Conservation (phyloP, 306 rosid genomes). For the Calophaca sinica region DNA sequence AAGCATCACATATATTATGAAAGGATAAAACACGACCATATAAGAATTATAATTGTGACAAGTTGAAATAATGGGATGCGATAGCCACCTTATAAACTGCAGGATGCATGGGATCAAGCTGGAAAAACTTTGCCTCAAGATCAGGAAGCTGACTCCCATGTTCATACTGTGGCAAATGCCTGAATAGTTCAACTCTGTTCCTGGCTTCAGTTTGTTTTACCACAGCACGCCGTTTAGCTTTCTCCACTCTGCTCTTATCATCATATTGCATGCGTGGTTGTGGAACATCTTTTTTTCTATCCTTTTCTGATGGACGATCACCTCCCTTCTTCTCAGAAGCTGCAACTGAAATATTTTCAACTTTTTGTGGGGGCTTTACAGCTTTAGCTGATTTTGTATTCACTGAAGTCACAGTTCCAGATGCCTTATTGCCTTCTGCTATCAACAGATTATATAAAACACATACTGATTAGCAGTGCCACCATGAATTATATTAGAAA, state of each 20-base stretch:
- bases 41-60: slow-evolving; percentile 28
- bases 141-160: slow-evolving; percentile 61
- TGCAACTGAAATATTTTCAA: slow-evolving; percentile 48
- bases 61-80: slow-evolving; percentile 10
- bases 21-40: slow-evolving; percentile 4
- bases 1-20: slow-evolving; percentile 20
- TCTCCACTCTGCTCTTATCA: slow-evolving; percentile 58
- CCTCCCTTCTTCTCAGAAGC: no score
- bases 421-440: slow-evolving; percentile 53
- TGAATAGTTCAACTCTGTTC: slow-evolving; percentile 61
- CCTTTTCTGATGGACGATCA: no score
- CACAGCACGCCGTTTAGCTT: slow-evolving; percentile 60
- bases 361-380: slow-evolving; percentile 49
- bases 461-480: slow-evolving; percentile 34
- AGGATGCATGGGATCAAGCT: slow-evolving; percentile 56
- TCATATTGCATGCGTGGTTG: slow-evolving; percentile 55
- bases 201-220: slow-evolving; percentile 61
- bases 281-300: no score
- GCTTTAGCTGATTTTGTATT: slow-evolving; percentile 52
- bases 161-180: slow-evolving; percentile 66
- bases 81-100: slow-evolving; percentile 56
- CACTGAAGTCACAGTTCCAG: slow-evolving; percentile 44
- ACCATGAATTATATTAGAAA: not conserved
- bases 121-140: slow-evolving; percentile 60
- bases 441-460: slow-evolving; percentile 32